Evolutionary conservation across 495 filamentous ascomycete species (phyloP).

Genomic region (Aspergillus baeticus): DNA sequence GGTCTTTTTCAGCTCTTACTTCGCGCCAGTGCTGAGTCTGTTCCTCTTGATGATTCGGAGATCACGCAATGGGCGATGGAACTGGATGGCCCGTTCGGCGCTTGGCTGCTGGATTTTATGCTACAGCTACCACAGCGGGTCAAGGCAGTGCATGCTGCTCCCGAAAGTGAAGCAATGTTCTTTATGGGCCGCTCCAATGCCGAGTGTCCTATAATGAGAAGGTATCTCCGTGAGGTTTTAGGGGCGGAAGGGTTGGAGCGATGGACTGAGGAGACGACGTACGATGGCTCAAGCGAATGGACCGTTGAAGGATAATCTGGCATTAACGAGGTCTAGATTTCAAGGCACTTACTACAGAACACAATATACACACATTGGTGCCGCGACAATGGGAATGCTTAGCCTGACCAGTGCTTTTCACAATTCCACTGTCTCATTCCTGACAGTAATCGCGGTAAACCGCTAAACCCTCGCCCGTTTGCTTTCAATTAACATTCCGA

Average conservation of each 20-base stretch:
- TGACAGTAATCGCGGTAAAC: no score
- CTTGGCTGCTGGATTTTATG: slow-evolving; percentile 40
- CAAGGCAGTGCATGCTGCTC: slow-evolving; percentile 14
- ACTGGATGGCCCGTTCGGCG: slow-evolving; percentile 24
- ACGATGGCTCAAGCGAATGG: slow-evolving; percentile 6
- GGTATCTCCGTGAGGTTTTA: slow-evolving; percentile 30
- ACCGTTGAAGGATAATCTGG: background rate
- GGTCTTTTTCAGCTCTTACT: slow-evolving; percentile 35
- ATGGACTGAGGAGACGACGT: slow-evolving; percentile 30
- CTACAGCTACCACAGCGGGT: slow-evolving; percentile 27
- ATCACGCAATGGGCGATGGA: slow-evolving; percentile 38
- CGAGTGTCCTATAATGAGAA: slow-evolving; percentile 19
- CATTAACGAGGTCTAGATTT: no score
- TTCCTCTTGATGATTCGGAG: slow-evolving; percentile 32
- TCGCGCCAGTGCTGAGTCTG: slow-evolving; percentile 40
- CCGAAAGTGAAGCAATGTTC: slow-evolving; percentile 24
- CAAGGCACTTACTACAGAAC: no score
- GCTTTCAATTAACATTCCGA: no score
- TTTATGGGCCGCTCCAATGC: slow-evolving; percentile 27
- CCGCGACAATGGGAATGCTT: no score
- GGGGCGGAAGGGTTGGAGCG: slow-evolving; percentile 16
- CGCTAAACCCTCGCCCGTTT: no score
- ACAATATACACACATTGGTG: no score
- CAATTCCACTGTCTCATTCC: no score
- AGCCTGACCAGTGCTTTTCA: no score